A percentile compares a stretch with the other conserved stretches of the same genome.
phyloP scores from a whole-genome alignment of 306 rosid species.

The Quercus mongolica region DNA sequence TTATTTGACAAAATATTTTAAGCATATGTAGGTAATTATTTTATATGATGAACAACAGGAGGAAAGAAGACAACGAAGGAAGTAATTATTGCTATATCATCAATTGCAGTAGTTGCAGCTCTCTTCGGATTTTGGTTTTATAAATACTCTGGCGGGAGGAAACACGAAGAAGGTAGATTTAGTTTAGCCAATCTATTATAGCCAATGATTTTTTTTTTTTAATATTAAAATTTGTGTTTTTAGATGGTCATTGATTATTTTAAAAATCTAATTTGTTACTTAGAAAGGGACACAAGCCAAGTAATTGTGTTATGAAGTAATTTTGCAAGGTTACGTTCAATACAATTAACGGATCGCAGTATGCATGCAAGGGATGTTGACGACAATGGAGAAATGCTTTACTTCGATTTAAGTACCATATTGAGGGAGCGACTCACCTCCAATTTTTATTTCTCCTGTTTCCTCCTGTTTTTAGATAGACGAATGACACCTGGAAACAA shows the following conservation, averaged over 20 bases:
- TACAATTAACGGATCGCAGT: not conserved
- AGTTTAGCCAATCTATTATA: not conserved
- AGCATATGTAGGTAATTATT: not conserved
- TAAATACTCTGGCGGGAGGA: not conserved
- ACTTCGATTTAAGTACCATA: constrained; percentile 6
- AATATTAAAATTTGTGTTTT: not conserved
- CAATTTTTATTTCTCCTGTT: no score
- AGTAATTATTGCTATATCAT: not conserved
- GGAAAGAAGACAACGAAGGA: not conserved
- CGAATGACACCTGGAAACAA: no score
- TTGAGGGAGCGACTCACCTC: no score
- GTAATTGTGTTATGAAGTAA: not conserved
- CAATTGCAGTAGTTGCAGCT: constrained; percentile 6
- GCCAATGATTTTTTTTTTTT: not conserved
- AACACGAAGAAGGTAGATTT: not conserved
- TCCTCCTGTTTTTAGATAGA: no score
- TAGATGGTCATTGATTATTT: not conserved
- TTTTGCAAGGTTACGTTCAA: not conserved
- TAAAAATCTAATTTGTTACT: not conserved
- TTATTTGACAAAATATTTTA: not conserved
- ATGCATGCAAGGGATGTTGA: not conserved
- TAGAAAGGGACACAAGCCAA: not conserved
- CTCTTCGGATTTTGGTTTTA: constrained; percentile 5
- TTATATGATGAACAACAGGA: not conserved
- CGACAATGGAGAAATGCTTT: constrained; percentile 13